Evolutionary conservation across 202 grass and related monocot genomes (phyloP).

Genomic region (Eragrostis tef): DNA sequence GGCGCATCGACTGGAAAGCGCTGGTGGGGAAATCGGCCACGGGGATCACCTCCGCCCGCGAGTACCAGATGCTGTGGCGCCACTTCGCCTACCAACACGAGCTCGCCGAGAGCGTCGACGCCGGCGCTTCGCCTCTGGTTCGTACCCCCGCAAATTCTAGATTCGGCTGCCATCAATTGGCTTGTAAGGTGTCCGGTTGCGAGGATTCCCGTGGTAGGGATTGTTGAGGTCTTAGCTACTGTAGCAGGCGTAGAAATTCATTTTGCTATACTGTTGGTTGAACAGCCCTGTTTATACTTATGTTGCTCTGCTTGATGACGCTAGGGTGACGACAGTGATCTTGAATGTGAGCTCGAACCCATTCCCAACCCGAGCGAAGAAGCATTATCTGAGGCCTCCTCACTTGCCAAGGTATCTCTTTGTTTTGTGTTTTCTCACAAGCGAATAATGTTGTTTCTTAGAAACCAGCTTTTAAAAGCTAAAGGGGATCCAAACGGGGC

Average conservation of each 20-base stretch:
- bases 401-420: constrained; percentile 72
- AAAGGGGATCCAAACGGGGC: too few relatives aligned
- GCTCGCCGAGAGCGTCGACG: constrained; percentile 59
- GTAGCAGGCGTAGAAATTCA: not conserved
- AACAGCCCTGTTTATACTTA: constrained; percentile 1
- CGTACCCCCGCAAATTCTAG: constrained; percentile 24
- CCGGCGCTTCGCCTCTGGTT: constrained; percentile 66
- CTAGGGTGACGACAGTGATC: constrained; percentile 93
- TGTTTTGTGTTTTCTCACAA: not conserved
- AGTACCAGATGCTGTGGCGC: constrained; percentile 97
- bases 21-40: constrained; percentile 70
- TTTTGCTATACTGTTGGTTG: constrained; percentile 8
- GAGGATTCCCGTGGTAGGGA: constrained; percentile 23
- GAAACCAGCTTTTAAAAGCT: too few relatives aligned
- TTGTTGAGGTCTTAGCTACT: constrained; percentile 7
- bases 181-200: constrained; percentile 15
- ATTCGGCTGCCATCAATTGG: not conserved
- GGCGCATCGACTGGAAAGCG: constrained; percentile 78
- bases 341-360: constrained; percentile 85
- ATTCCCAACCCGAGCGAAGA: constrained; percentile 61
- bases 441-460: too few relatives aligned
- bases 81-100: constrained; percentile 76
- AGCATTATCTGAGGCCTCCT: constrained; percentile 64
- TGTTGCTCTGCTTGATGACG: constrained; percentile 39
- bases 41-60: constrained; percentile 82